phyloP scores from a whole-genome alignment of 2,329 filamentous ascomycete species.

The Aschersonia sp. region DNA sequence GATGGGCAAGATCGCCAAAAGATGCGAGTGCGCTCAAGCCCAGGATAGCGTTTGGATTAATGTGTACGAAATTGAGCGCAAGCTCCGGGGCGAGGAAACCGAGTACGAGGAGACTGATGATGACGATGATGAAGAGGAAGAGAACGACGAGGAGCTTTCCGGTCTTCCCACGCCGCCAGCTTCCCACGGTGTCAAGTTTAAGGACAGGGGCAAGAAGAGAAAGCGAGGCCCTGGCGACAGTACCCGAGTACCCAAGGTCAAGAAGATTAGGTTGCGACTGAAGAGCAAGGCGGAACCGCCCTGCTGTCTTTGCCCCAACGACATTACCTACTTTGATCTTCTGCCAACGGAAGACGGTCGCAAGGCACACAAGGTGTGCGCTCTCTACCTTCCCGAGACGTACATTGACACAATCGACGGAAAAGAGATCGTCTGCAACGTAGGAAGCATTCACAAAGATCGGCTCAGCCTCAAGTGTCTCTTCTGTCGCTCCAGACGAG shows the following conservation, averaged over 20 bases:
- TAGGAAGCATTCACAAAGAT: constrained; percentile 70
- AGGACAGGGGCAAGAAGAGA: constrained; percentile 49
- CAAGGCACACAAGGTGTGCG: constrained; percentile 78
- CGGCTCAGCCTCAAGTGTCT: constrained; percentile 86
- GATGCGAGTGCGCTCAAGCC: constrained; percentile 88
- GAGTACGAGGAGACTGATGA: constrained; percentile 64
- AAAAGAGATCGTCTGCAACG: constrained; percentile 61
- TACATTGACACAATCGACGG: constrained; percentile 62
- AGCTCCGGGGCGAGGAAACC: constrained; percentile 76
- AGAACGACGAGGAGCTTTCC: constrained; percentile 42
- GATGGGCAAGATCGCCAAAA: constrained; percentile 89
- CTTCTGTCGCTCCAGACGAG: constrained; percentile 84
- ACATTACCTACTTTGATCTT: constrained; percentile 68
- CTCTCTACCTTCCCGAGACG: constrained; percentile 82
- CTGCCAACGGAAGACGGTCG: constrained; percentile 77
- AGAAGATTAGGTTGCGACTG: constrained; percentile 68
- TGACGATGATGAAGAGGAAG: constrained; percentile 43
- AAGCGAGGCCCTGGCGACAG: constrained; percentile 19
- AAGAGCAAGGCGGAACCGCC: constrained; percentile 60
- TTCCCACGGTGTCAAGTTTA: constrained; percentile 55
- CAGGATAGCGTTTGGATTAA: constrained; percentile 98
- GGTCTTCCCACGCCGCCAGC: constrained; percentile 68
- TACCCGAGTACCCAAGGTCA: constrained; percentile 41
- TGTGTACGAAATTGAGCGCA: constrained; percentile 88
- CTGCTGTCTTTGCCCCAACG: constrained; percentile 85